Base-by-base conservation (phyloP, 306 rosid species). In the Castanea mollissima region DNA sequence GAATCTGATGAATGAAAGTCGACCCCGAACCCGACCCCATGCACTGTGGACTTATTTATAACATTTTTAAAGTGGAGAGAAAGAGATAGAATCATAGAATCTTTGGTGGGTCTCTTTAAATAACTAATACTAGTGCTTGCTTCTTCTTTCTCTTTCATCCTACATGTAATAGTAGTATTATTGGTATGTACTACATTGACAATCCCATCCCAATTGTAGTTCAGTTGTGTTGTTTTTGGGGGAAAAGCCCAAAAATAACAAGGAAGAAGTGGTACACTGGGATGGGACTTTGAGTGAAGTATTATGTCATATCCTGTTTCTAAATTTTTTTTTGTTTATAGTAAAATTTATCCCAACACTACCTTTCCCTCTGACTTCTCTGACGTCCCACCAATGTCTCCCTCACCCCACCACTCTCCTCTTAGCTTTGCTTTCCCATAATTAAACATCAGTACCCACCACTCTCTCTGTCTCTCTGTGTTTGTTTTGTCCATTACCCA, bases 401-500 rank as follows among this genome's bases (percentile, higher is more conserved):
- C 85, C 80, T 63, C 46, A 23, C 86, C 49, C 83, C 76, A 82
- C 82, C 85, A 76, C 81, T 74, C 85, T 70, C 79, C 69, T 78
- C 85, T 74, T 59, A 82, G 83, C 87, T 82, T 77, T 82, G 85
- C 86, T 86, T 90, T 86, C 71, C 82, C 87, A 86, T 87, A 80
- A 86, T 85, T 86, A 83, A 83, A 85, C 90, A 85, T 82, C 88
- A 79, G 77, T 70, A 64, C 90, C 84, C 87, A 82, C 82, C 82
- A 63, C 90, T 78, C 84, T 78, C 62, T 73, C 70, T 81, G 80
- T 67, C 73, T 54, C 77, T 69, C 74, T 44, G 79, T 27, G 73
- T 69, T 15, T 15, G 49, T 58, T 59, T 29, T 52, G 58, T 73
- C 76, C 78, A 76, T 78, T 80, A 67, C 55, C 78, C 74, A 65